phyloP scores from a whole-genome alignment of 306 rosid genomes.

The Cicer cuneatum region DNA sequence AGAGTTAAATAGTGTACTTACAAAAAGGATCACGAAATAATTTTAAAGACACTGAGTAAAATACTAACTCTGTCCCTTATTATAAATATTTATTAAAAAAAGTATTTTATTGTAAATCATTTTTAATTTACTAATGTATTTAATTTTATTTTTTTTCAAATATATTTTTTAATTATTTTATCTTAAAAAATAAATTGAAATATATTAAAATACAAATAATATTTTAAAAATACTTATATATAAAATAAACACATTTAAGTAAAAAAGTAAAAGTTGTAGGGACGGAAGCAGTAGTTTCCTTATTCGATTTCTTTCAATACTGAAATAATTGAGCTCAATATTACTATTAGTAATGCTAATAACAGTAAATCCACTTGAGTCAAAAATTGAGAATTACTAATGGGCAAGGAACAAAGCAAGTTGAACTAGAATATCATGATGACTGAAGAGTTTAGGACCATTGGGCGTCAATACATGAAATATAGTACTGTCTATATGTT shows the following conservation, averaged over 20 bases:
- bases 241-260: too few relatives aligned
- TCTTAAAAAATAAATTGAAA: too few relatives aligned
- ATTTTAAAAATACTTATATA: too few relatives aligned
- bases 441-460: conserved; percentile 20
- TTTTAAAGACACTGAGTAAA: not conserved
- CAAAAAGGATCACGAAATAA: not conserved
- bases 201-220: too few relatives aligned
- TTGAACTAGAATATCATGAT: conserved; percentile 31
- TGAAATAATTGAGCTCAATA: conserved; percentile 25
- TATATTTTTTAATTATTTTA: too few relatives aligned
- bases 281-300: not conserved
- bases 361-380: not conserved
- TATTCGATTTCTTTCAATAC: conserved; percentile 16
- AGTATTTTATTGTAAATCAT: too few relatives aligned
- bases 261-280: too few relatives aligned
- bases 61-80: too few relatives aligned
- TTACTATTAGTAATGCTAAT: not conserved
- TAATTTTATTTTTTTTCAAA: too few relatives aligned
- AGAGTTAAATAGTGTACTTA: not conserved
- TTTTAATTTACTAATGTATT: too few relatives aligned
- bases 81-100: too few relatives aligned
- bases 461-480: not conserved
- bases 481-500: not conserved
- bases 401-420: not conserved
- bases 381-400: not conserved